Conservation (phyloP, 495 filamentous ascomycete species). For the Hyaloscypha finlandica region DNA sequence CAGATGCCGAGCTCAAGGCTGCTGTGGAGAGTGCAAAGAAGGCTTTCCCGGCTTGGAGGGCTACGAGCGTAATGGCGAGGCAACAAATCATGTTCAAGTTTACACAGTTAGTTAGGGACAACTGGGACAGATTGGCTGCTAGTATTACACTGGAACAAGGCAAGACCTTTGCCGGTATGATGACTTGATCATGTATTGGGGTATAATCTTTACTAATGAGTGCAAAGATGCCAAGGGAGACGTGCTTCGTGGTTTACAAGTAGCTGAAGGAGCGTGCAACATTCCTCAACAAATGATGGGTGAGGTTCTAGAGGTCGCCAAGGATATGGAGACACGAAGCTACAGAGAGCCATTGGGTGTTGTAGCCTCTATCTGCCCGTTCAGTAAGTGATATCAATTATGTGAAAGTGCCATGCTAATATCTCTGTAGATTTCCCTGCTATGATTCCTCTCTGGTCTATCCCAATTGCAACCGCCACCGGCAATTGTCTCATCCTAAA, state of each 20-base stretch:
- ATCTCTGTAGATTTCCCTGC: slow-evolving; percentile 81
- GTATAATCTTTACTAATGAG: slow-evolving; percentile 1
- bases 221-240: slow-evolving; percentile 81
- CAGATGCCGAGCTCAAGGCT: slow-evolving; percentile 83
- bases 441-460: slow-evolving; percentile 99
- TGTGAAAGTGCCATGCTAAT: slow-evolving; percentile 15
- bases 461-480: slow-evolving; percentile 90
- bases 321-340: slow-evolving; percentile 97
- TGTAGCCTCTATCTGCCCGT: slow-evolving; percentile 96
- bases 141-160: slow-evolving; percentile 98
- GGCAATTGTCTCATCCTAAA: slow-evolving; percentile 96
- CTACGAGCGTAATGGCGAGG: slow-evolving; percentile 77
- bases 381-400: slow-evolving; percentile 66
- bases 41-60: slow-evolving; percentile 87
- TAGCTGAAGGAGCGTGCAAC: slow-evolving; percentile 93
- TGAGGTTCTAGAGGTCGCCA: slow-evolving; percentile 93
- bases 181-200: neutral
- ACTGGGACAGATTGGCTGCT: slow-evolving; percentile 95
- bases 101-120: slow-evolving; percentile 81
- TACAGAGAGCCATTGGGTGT: slow-evolving; percentile 94
- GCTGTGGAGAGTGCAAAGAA: slow-evolving; percentile 85
- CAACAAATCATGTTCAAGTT: slow-evolving; percentile 99
- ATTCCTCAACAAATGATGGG: slow-evolving; percentile 93
- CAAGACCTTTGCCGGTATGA: slow-evolving; percentile 77
- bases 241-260: slow-evolving; percentile 92